A percentile compares a stretch with the other conserved stretches of the same genome.
Conservation (phyloP, 352 stramenopile species). For the Aphanomyces cochlioides region DNA sequence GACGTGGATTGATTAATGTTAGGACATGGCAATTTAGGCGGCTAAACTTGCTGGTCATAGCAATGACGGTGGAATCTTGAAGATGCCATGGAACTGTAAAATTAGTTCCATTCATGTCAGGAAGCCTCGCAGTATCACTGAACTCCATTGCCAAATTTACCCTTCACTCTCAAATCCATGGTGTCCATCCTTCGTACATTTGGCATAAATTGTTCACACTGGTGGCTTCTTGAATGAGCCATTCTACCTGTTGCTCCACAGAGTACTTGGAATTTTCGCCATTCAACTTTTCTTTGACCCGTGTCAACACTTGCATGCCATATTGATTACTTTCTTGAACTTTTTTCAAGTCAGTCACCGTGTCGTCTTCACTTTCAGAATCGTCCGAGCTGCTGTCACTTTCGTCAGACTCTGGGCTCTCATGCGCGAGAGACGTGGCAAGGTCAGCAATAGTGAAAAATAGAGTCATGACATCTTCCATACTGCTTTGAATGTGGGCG, state of each 20-base stretch:
- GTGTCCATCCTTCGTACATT: slow-evolving; percentile 88
- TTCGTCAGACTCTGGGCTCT: slow-evolving; percentile 2
- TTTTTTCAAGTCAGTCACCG: slow-evolving; percentile 27
- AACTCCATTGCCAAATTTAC: too few species aligned
- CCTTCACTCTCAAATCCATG: slow-evolving; percentile 68
- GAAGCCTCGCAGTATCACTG: not conserved
- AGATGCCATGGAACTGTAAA: too few species aligned
- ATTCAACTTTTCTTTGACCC: slow-evolving; percentile 71
- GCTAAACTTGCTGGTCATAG: too few species aligned
- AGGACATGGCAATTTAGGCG: too few species aligned
- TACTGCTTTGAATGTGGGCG: not conserved
- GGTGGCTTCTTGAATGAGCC: slow-evolving; percentile 72
- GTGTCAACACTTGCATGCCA: slow-evolving; percentile 62
- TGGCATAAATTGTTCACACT: slow-evolving; percentile 79
- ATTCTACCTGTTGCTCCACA: slow-evolving; percentile 61
- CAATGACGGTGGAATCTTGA: too few species aligned
- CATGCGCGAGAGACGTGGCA: slow-evolving; percentile 6
- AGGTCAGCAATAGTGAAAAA: slow-evolving; percentile 25
- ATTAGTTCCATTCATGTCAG: too few species aligned
- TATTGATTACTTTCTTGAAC: slow-evolving; percentile 48
- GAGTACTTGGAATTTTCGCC: slow-evolving; percentile 46
- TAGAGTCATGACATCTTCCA: not conserved
- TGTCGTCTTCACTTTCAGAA: slow-evolving; percentile 9
- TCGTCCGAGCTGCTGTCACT: not conserved
- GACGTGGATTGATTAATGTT: too few species aligned